A percentile compares a stretch with the other conserved stretches of the same genome.
Conservation (phyloP, 1,284 basidiomycete species). For the Porogramme epimiltina region DNA sequence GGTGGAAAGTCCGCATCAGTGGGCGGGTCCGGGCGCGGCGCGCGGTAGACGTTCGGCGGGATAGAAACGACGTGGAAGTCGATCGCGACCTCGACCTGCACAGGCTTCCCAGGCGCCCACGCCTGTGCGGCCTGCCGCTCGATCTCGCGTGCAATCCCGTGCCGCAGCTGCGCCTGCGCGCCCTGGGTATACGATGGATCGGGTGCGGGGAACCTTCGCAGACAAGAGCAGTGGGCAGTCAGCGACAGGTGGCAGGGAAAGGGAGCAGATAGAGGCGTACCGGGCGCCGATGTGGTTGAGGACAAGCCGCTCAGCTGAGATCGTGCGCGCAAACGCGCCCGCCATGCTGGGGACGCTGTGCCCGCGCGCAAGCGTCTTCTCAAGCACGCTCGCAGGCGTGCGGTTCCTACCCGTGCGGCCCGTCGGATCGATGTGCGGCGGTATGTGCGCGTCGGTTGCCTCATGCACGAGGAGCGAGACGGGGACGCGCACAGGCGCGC, state of each 20-base stretch:
- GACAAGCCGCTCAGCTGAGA: slow-evolving; percentile 68
- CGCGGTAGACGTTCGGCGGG: slow-evolving; percentile 31
- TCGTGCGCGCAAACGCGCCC: slow-evolving; percentile 71
- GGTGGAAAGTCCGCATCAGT: too few relatives aligned
- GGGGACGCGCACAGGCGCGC: slow-evolving; percentile 4
- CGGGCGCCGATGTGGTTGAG: slow-evolving; percentile 84
- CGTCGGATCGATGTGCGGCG: slow-evolving; percentile 49
- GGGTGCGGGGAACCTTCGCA: slow-evolving; percentile 41
- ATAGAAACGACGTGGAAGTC: slow-evolving; percentile 69
- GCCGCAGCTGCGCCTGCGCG: slow-evolving; percentile 37
- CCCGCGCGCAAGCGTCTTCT: slow-evolving; percentile 65
- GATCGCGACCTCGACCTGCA: slow-evolving; percentile 50
- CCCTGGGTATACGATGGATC: slow-evolving; percentile 32
- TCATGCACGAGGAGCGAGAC: slow-evolving; percentile 71
- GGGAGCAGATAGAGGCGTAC: slow-evolving; percentile 38
- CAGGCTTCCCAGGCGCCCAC: slow-evolving; percentile 49
- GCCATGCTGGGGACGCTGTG: slow-evolving; percentile 87
- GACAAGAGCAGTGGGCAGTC: too few relatives aligned
- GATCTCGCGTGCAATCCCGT: slow-evolving; percentile 60
- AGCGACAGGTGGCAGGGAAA: slow-evolving; percentile 8
- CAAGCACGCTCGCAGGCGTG: slow-evolving; percentile 48
- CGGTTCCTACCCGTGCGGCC: slow-evolving; percentile 41
- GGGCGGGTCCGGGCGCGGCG: too few relatives aligned
- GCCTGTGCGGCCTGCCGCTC: slow-evolving; percentile 62
- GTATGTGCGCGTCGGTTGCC: slow-evolving; percentile 82